These are phyloP conservation scores for Aspergillus glaucus DNA, from an alignment of 2,329 filamentous ascomycete species.

Conservation along the genomic window DNA sequence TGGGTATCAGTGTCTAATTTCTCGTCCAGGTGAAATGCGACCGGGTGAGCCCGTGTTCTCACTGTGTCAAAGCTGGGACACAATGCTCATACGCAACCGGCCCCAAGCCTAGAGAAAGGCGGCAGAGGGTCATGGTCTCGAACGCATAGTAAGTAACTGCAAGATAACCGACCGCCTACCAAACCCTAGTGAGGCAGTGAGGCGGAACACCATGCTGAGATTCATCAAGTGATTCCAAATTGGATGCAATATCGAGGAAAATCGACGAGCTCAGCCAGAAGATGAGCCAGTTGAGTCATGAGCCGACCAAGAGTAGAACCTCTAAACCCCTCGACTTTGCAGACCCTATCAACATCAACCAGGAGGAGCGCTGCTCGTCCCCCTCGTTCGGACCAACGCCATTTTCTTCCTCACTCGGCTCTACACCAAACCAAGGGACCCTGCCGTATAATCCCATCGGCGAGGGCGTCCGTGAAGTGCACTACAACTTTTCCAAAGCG, in stretches of 20 bases:
- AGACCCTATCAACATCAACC: neutral
- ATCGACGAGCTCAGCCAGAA: conserved; percentile 6
- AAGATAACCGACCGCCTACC: neutral
- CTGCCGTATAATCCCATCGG: neutral
- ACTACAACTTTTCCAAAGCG: neutral
- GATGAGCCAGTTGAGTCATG: conserved; percentile 1
- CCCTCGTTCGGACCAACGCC: neutral
- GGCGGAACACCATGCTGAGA: neutral
- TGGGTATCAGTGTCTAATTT: neutral
- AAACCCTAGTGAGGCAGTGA: neutral
- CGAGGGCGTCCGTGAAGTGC: neutral
- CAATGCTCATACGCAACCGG: conserved; percentile 5
- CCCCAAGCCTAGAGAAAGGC: conserved; percentile 4
- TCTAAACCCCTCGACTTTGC: neutral
- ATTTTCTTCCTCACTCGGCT: neutral
- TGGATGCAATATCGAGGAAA: conserved; percentile 8
- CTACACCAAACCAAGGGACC: neutral
- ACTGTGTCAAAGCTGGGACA: conserved; percentile 3
- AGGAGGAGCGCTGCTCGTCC: neutral
- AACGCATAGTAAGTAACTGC: conserved; percentile 7
- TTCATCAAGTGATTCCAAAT: conserved; percentile 4
- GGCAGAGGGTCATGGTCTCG: conserved; percentile 9
- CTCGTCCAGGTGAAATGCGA: conserved; percentile 5
- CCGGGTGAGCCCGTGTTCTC: conserved; percentile 6
- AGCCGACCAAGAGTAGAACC: neutral